These are phyloP conservation scores for Acorus gramineus DNA, from an alignment of 106 monocot genomes.

Conservation along the genomic window DNA sequence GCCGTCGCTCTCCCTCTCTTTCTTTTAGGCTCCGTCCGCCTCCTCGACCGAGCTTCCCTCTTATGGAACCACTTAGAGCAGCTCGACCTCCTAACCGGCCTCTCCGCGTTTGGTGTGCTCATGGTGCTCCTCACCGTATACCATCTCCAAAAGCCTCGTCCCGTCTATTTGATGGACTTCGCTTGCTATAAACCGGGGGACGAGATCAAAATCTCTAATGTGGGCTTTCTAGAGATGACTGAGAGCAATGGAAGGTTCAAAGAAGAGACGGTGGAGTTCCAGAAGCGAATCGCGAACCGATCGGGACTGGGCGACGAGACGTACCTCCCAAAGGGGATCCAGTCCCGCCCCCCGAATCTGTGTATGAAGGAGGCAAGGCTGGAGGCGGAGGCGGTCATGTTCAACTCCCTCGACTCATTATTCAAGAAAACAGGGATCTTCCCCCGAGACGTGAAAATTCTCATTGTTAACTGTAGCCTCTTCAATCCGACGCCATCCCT, in stretches of 20 bases:
- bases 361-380: slow-evolving; percentile 40
- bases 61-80: slow-evolving; percentile 8
- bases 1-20: slow-evolving; percentile 11
- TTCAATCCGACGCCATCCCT: slow-evolving; percentile 80
- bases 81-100: slow-evolving; percentile 18
- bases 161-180: slow-evolving; percentile 60
- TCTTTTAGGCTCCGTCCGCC: not conserved
- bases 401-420: slow-evolving; percentile 44
- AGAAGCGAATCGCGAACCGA: slow-evolving; percentile 36
- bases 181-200: slow-evolving; percentile 53
- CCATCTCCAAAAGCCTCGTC: slow-evolving; percentile 29
- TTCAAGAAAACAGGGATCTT: slow-evolving; percentile 43
- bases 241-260: slow-evolving; percentile 40
- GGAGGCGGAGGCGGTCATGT: slow-evolving; percentile 56
- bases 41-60: not conserved
- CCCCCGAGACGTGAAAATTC: slow-evolving; percentile 47
- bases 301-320: slow-evolving; percentile 72
- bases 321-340: slow-evolving; percentile 36
- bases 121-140: slow-evolving; percentile 19
- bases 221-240: slow-evolving; percentile 44
- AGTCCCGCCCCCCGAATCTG: slow-evolving; percentile 53
- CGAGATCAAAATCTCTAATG: slow-evolving; percentile 38
- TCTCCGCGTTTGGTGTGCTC: slow-evolving; percentile 3
- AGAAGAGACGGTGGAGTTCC: slow-evolving; percentile 37
- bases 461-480: slow-evolving; percentile 76